Percentiles rank a stretch among this genome's conserved stretches.
Conservation (phyloP, 2,329 filamentous ascomycete species). For the Ilyonectria sp. region DNA sequence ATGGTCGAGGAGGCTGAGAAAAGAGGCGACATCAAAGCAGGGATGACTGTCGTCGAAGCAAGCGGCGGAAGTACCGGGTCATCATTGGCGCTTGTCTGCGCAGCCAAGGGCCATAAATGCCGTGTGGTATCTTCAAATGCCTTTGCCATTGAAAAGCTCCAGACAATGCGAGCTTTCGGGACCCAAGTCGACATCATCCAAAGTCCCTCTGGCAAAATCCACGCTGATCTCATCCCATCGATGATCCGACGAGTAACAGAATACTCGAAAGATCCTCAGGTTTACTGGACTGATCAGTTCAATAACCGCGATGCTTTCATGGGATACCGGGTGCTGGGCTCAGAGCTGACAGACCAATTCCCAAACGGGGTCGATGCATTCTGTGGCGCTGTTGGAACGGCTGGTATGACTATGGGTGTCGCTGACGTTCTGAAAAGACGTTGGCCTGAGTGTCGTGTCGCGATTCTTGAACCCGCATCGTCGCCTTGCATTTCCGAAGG, state of each 20-base stretch:
- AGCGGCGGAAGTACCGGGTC: slow-evolving; percentile 23
- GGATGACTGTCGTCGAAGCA: slow-evolving; percentile 18
- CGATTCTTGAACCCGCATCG: slow-evolving; percentile 2
- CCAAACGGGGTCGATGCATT: slow-evolving; percentile 7
- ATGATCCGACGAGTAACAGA: neutral
- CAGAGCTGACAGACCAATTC: slow-evolving; percentile 3
- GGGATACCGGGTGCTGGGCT: slow-evolving; percentile 2
- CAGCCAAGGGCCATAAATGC: slow-evolving; percentile 14
- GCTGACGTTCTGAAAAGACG: neutral
- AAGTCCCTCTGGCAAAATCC: neutral
- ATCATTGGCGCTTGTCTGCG: slow-evolving; percentile 19
- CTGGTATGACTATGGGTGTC: slow-evolving; percentile 12
- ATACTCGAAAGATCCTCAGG: neutral
- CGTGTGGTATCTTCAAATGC: slow-evolving; percentile 6
- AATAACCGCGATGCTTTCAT: slow-evolving; percentile 5
- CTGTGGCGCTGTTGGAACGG: slow-evolving; percentile 10
- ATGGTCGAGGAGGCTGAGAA: slow-evolving; percentile 16
- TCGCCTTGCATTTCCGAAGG: slow-evolving; percentile 1
- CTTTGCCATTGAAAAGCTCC: slow-evolving; percentile 6
- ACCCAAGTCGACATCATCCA: neutral
- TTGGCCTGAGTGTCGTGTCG: neutral
- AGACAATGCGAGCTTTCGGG: slow-evolving; percentile 5
- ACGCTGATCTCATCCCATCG: slow-evolving; percentile 3
- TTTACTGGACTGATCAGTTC: slow-evolving; percentile 12
- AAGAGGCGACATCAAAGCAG: neutral